Evolutionary conservation across 2,329 filamentous ascomycete genomes (phyloP).

Genomic region (Ophiocordyceps camponoti-rufipedis): DNA sequence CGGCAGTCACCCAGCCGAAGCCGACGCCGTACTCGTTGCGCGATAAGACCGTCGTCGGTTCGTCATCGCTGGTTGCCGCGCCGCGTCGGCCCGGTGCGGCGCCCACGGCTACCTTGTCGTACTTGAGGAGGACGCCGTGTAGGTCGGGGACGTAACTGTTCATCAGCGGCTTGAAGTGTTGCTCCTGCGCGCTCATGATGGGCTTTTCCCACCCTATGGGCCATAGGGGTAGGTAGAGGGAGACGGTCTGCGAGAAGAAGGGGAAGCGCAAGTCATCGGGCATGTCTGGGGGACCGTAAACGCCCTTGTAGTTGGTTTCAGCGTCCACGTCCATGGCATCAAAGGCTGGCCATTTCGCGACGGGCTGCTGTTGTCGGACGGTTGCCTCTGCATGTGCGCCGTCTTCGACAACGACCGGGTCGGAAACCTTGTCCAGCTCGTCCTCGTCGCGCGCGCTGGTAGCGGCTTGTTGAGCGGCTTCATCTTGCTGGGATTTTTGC

Average conservation of each 20-base stretch:
- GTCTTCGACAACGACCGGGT: not conserved
- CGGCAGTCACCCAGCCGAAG: conserved; percentile 76
- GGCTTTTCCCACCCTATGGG: conserved; percentile 53
- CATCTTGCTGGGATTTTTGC: conserved; percentile 2
- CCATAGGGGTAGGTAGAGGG: conserved; percentile 61
- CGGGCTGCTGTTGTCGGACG: conserved; percentile 13
- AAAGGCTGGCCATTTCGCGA: conserved; percentile 2
- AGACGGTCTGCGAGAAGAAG: conserved; percentile 62
- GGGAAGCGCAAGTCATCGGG: conserved; percentile 36
- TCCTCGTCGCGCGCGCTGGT: not conserved
- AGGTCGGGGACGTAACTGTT: conserved; percentile 61
- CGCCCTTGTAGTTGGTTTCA: conserved; percentile 5
- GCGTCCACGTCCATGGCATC: conserved; percentile 23
- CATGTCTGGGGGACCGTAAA: conserved; percentile 19
- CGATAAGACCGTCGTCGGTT: conserved; percentile 27
- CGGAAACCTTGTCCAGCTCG: not conserved
- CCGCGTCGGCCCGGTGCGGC: conserved; percentile 33
- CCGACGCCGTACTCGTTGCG: conserved; percentile 72
- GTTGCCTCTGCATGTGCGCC: not conserved
- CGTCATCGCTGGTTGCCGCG: conserved; percentile 28
- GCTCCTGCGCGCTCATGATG: conserved; percentile 50
- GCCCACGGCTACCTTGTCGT: conserved; percentile 49
- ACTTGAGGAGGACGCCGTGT: conserved; percentile 56
- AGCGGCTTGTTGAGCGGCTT: not conserved
- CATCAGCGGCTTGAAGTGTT: conserved; percentile 57